Evolutionary conservation across 2,329 filamentous ascomycete genomes (phyloP).

Genomic region (Stromatinia cepivora): DNA sequence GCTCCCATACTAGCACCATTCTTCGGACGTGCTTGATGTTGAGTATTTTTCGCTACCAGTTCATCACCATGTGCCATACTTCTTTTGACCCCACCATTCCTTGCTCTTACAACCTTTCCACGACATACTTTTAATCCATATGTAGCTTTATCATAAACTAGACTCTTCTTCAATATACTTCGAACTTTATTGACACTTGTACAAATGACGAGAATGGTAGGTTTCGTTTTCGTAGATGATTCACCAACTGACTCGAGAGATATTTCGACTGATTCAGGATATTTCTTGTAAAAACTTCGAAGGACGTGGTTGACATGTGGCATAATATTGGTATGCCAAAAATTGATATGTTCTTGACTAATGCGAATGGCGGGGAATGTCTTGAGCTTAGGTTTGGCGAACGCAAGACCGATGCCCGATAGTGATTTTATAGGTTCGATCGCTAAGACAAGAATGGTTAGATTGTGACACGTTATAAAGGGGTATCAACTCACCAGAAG

Average conservation of each 20-base stretch:
- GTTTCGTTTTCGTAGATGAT: constrained; percentile 62
- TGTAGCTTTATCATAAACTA: constrained; percentile 64
- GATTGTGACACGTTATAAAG: background rate
- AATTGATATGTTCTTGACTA: constrained; percentile 61
- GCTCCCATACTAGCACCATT: constrained; percentile 94
- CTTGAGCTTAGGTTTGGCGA: constrained; percentile 52
- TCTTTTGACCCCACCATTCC: constrained; percentile 45
- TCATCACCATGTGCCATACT: constrained; percentile 48
- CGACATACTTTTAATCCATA: constrained; percentile 71
- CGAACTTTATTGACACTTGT: constrained; percentile 73
- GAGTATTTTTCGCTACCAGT: constrained; percentile 62
- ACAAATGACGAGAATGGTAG: constrained; percentile 76
- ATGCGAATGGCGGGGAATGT: constrained; percentile 61
- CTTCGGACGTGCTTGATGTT: constrained; percentile 73
- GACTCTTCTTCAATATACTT: constrained; percentile 66
- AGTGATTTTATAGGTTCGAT: constrained; percentile 29
- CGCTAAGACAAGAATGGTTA: constrained; percentile 22
- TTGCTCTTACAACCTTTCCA: constrained; percentile 65
- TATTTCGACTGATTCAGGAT: constrained; percentile 76
- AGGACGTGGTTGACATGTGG: constrained; percentile 72
- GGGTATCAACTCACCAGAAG: constrained; percentile 26
- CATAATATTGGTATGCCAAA: constrained; percentile 71
- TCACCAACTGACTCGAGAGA: constrained; percentile 74
- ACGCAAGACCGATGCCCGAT: too few relatives aligned
- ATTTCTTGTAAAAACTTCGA: constrained; percentile 68